Base-by-base conservation (phyloP, 2,329 filamentous ascomycete genomes). In the Chalaropsis thielavioides region DNA sequence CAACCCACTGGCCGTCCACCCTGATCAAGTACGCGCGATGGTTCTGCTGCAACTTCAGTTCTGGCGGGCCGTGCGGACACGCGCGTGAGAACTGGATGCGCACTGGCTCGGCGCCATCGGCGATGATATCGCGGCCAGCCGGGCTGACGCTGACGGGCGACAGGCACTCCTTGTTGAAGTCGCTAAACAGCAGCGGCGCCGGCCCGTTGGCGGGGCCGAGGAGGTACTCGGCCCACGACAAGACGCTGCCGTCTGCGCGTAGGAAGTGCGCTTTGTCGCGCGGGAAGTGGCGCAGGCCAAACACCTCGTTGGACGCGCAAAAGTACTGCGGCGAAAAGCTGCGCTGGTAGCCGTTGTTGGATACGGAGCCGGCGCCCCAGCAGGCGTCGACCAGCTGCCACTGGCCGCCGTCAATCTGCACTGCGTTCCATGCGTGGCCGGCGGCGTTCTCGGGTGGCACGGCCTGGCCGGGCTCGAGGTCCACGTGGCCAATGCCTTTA, bases 331-430 rank as follows among this genome's bases (percentile, higher is more conserved):
- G 83, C 0, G 78, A 80, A 73, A 96, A 95, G 2, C 77, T 72
- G 69, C 87, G 81, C 54, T 81, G 81, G 75, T 91, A 96, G 17
- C 77, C 78, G 61, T 64, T 68, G 22, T 71, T 78, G 54, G 79
- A 75, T 8, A 95, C 75, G 68, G 83, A 78, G 1, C 92, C 92
- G 0, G 92, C 90, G 46, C 94, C 94, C 94, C 94, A 99, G 72
- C 92, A 97, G 0, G 88, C 76, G 71, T 99, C 94, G 61, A 97
- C 76, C 0, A 97, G 81, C 75, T 96, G 96, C 92, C 92, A 97
- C 69, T 85, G 83, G 1, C 89, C 90, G 31, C 85, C 83, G 70
- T 97, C 92, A 66, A 97, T 90, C 62, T 84, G 82, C 6, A 96
- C 90, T 0, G 89, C 92, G 71, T 96, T 96, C 94, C 94, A 96